Percentiles rank a stretch among this genome's conserved stretches.
These are phyloP conservation scores for Capsicum rhomboideum DNA, from an alignment of 257 asterid genomes.

Conservation along the genomic window DNA sequence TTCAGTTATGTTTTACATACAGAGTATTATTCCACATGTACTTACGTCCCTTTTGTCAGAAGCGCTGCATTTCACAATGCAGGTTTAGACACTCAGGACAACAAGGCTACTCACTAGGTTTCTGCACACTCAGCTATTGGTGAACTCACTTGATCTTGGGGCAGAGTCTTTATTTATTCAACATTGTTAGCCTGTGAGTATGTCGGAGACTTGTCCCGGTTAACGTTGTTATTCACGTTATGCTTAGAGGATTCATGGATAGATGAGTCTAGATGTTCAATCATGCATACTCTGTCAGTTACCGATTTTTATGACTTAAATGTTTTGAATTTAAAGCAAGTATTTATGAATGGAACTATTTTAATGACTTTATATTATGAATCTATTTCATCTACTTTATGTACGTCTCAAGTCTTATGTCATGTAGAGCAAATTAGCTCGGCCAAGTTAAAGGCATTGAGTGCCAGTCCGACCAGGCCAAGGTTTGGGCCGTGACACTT, in stretches of 20 bases:
- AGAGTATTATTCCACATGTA: background rate
- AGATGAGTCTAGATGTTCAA: background rate
- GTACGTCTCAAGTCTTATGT: background rate
- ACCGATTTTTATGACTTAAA: background rate
- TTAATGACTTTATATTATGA: background rate
- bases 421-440: background rate
- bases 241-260: background rate
- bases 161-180: background rate
- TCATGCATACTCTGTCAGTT: background rate
- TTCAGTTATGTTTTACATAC: background rate
- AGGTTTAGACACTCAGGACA: background rate
- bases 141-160: background rate
- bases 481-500: background rate
- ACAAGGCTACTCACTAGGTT: background rate
- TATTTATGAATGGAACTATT: background rate
- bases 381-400: background rate
- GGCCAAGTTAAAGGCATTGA: background rate
- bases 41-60: background rate
- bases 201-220: background rate
- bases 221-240: background rate
- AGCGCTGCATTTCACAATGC: background rate
- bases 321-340: background rate
- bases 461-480: background rate
- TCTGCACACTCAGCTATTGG: background rate
- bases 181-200: background rate